Evolutionary conservation across 192 early-diverging fungal species (phyloP).

Genomic region (Coemansia sp.): DNA sequence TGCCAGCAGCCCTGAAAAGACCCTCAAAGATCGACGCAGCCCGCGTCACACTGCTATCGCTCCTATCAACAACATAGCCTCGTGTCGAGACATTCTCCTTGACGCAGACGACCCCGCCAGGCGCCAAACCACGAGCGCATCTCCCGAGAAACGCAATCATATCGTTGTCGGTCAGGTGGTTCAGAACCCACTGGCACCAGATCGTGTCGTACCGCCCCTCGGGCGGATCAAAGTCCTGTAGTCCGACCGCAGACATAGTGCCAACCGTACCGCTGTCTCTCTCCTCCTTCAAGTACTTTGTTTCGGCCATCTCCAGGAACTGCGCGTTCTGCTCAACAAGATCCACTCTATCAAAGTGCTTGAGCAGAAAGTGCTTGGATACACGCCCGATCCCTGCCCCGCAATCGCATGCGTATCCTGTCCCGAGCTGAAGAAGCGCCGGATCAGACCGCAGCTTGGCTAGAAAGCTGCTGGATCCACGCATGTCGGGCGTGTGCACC

Average conservation of each 20-base stretch:
- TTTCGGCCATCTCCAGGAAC: constrained; percentile 76
- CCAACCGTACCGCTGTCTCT: constrained; percentile 60
- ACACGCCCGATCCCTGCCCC: constrained; percentile 96
- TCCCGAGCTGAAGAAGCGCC: constrained; percentile 7
- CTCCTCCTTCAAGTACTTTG: constrained; percentile 62
- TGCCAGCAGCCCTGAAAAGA: constrained; percentile 63
- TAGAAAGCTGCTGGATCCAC: constrained; percentile 68
- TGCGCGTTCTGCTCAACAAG: constrained; percentile 81
- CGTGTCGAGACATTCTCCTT: constrained; percentile 84
- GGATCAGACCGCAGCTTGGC: constrained; percentile 13
- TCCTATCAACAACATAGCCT: constrained; percentile 72
- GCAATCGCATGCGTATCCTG: constrained; percentile 68
- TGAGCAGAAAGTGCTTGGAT: constrained; percentile 78
- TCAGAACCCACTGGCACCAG: constrained; percentile 98
- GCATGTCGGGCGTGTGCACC: constrained; percentile 73
- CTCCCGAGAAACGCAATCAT: constrained; percentile 79
- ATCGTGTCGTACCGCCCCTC: constrained; percentile 82
- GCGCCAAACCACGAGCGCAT: constrained; percentile 69
- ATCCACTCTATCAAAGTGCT: constrained; percentile 83
- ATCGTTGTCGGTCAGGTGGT: constrained; percentile 90
- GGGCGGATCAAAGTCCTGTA: constrained; percentile 80
- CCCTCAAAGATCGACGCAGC: constrained; percentile 47
- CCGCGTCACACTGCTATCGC: constrained; percentile 79
- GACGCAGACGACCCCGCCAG: constrained; percentile 76
- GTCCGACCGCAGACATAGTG: constrained; percentile 69